Base-by-base conservation (phyloP, 345 rosid species). In the Gossypium bickii region DNA sequence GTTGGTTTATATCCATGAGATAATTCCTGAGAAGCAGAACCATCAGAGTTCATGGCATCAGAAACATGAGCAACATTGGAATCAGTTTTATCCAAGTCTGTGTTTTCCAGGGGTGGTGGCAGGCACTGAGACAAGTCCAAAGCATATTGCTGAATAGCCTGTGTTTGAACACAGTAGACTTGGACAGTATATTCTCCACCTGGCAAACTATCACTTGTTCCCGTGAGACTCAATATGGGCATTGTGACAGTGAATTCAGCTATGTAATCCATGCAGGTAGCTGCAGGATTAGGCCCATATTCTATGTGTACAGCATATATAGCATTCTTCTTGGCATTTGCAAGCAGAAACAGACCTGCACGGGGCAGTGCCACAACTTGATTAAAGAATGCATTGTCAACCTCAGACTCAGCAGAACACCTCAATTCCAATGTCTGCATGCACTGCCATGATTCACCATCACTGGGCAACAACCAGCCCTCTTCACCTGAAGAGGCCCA, bases 91-190 rank as follows among this genome's bases (percentile, higher is more conserved):
- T 88, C 88, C 72, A 86, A 75, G 74, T 84, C 88, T 2, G 60
- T 44, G 61, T 78, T 83, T 24, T 83, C 92, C 73, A 87, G 34
- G 20, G 83, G 79, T 57, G 91, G 92, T 18, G 92, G 95, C 69
- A 86, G 77, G 77, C 93, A 90, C 77, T 86, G 96, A 60, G 85
- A 85, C 74, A 85, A 82, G 68, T 88, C 88, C 83, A 90, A 76
- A 29, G 93, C 88, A 84, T 90, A 90, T 77, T 87, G 93, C 80
- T 89, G 96, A 65, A 90, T 90, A 70, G 96, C 96, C 74, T 82
- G 88, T 20, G 93, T 89, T 69, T 90, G 96, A 43, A 90, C 88
- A 22, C 96, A 90, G 75, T 89, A 90, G 18, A 90, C 83, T 81
- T 90, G 93, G 9, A 87, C 88, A 38, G 87, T 74, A 70, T 78